Evolutionary conservation across 768 basidiomycete species (phyloP).

Genomic region (Termitomyces sp.): DNA sequence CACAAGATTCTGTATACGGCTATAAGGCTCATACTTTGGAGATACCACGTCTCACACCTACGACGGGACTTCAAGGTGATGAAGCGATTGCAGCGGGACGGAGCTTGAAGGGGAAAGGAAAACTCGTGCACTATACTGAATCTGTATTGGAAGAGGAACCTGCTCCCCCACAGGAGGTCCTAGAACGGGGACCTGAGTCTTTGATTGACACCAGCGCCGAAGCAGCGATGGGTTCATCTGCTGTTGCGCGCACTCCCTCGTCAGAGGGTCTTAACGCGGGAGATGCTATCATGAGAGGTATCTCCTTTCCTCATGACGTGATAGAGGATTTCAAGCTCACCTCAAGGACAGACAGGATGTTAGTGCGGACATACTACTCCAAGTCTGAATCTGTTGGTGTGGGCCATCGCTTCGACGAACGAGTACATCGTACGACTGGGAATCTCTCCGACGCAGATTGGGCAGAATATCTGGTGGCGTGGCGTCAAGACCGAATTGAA

Average conservation of each 20-base stretch:
- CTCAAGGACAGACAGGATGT: slow-evolving; percentile 72
- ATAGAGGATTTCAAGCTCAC: not conserved
- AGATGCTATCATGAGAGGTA: slow-evolving; percentile 76
- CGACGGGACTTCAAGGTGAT: slow-evolving; percentile 13
- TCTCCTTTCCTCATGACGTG: slow-evolving; percentile 10
- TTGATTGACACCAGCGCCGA: slow-evolving; percentile 65
- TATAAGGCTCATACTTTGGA: slow-evolving; percentile 16
- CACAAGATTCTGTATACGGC: slow-evolving; percentile 1
- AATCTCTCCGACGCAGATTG: slow-evolving; percentile 63
- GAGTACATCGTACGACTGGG: slow-evolving; percentile 58
- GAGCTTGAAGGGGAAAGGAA: slow-evolving; percentile 32
- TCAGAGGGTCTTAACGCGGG: slow-evolving; percentile 33
- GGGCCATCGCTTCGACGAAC: slow-evolving; percentile 59
- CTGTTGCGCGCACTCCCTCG: slow-evolving; percentile 12
- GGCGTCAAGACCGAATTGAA: slow-evolving; percentile 76
- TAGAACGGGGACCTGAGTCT: slow-evolving; percentile 52
- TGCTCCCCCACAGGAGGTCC: slow-evolving; percentile 61
- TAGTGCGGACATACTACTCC: slow-evolving; percentile 72
- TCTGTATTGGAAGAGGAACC: slow-evolving; percentile 21
- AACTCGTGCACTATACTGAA: slow-evolving; percentile 39
- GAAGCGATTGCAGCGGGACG: slow-evolving; percentile 9
- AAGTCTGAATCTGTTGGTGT: slow-evolving; percentile 41
- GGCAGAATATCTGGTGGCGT: slow-evolving; percentile 84
- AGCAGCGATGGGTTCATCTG: slow-evolving; percentile 30
- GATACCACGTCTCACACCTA: slow-evolving; percentile 15